Evolutionary conservation across 208 protist species (phyloP), one percentile per base, ranked within the genome.

Genomic region (Trypanosoma congolense): DNA sequence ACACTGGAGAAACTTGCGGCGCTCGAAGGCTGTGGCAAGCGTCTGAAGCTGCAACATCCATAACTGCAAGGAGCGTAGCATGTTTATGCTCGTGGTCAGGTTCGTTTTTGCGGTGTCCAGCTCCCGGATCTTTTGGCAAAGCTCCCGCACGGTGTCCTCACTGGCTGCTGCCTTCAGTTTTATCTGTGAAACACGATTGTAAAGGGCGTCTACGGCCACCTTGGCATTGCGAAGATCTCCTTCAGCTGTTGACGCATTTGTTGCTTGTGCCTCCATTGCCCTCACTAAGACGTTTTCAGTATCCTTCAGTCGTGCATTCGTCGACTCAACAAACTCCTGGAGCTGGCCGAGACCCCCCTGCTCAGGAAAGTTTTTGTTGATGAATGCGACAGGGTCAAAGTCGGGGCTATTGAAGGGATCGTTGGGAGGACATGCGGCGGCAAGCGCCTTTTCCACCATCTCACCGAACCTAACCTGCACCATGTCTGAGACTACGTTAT

Each of bases 61-160:
- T 65, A 97, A 75, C 58, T 97, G 88, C 33, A 97, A 77, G 18
- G 83, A 92, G 25, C 90, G 87, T 33, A 98, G 73, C 14, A 90
- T 95, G 59, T 82, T 95, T 55, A 98, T 97, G 45, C 85, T 90
- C 8, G 73, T 29, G 1, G 88, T 96, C 5, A 98, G 75, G 56
- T 98, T 96, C 9, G 73, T 92, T 61, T 98, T 98, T 28, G 91
- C 96, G 47, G 83, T 93, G 65, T 98, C 96, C 16, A 98, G 80
- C 46, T 86, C 73, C 50, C 88, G 79, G 54, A 98, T 98, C 65
- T 98, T 84, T 28, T 87, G 86, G 47, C 93, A 97, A 36, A 98
- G 75, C 42, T 95, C 87, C 38, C 89, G 83, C 42, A 98, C 90
- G 21, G 96, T 97, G 42, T 90, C 77, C 69, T 98, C 95, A 52